Evolutionary conservation across 2,329 filamentous ascomycete genomes (phyloP).

Genomic region (Diaporthe velutina): DNA sequence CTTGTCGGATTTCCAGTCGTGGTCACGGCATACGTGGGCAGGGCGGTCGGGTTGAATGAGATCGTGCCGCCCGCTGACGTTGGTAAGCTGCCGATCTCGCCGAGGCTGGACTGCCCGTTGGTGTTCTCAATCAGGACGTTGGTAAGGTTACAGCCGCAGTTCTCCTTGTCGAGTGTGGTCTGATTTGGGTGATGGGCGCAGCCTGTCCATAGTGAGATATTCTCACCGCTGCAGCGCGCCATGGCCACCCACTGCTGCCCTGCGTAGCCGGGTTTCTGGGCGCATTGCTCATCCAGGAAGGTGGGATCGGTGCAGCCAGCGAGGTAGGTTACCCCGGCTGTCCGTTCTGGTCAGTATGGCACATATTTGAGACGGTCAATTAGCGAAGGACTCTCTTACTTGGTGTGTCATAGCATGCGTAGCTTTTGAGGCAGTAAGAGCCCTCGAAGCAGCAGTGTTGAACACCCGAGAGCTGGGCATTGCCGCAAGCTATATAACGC

Average conservation of each 20-base stretch:
- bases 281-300: slow-evolving; percentile 27
- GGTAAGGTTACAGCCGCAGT: slow-evolving; percentile 11
- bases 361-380: not conserved
- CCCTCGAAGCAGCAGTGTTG: slow-evolving; percentile 30
- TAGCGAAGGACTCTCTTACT: not conserved
- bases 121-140: slow-evolving; percentile 27
- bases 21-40: slow-evolving; percentile 17
- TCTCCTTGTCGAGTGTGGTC: slow-evolving; percentile 19
- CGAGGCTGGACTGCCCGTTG: slow-evolving; percentile 19
- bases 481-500: slow-evolving; percentile 22
- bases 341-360: not conserved
- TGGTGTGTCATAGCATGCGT: slow-evolving; percentile 22
- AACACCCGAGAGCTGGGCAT: slow-evolving; percentile 13
- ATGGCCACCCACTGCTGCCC: slow-evolving; percentile 26
- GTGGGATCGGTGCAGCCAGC: slow-evolving; percentile 23
- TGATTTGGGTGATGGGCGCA: not conserved
- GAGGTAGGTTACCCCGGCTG: slow-evolving; percentile 18
- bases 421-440: slow-evolving; percentile 20
- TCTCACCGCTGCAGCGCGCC: slow-evolving; percentile 25
- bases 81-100: slow-evolving; percentile 19
- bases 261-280: slow-evolving; percentile 19
- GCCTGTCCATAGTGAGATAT: slow-evolving; percentile 11
- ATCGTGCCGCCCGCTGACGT: slow-evolving; percentile 17
- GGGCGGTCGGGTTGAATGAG: slow-evolving; percentile 23
- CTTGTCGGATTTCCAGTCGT: not conserved